phyloP scores from a whole-genome alignment of 2,329 filamentous ascomycete species.

The Eurotiales sp. region DNA sequence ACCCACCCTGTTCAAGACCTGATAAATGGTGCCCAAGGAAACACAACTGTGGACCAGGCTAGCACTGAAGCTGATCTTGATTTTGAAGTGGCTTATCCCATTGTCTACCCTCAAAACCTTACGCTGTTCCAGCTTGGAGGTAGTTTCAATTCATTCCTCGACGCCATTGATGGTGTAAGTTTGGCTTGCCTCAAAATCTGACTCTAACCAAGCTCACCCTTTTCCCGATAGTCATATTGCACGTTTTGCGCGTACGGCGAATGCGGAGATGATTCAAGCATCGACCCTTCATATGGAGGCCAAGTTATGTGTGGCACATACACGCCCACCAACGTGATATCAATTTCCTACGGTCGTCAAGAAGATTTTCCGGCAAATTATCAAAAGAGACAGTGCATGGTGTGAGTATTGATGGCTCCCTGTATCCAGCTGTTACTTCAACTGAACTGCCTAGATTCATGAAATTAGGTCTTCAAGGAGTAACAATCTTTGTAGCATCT shows the following conservation, averaged over 20 bases:
- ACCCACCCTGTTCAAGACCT: conserved; percentile 42
- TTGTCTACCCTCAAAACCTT: conserved; percentile 51
- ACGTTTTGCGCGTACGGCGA: conserved; percentile 47
- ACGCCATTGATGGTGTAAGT: conserved; percentile 47
- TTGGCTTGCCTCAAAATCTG: background rate
- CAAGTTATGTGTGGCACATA: conserved; percentile 30
- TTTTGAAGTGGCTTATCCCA: conserved; percentile 51
- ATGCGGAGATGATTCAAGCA: conserved; percentile 42
- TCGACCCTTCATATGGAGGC: conserved; percentile 49
- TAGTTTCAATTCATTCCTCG: conserved; percentile 47
- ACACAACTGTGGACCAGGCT: conserved; percentile 23
- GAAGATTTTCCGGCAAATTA: conserved; percentile 54
- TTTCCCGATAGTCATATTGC: conserved; percentile 43
- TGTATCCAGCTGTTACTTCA: background rate
- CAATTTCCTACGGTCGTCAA: conserved; percentile 54
- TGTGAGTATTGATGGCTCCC: conserved; percentile 16
- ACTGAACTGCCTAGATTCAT: background rate
- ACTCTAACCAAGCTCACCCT: background rate
- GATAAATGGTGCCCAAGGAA: conserved; percentile 46
- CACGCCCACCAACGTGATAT: conserved; percentile 52
- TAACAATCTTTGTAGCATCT: conserved; percentile 28
- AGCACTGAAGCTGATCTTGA: conserved; percentile 52
- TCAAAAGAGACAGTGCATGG: conserved; percentile 45
- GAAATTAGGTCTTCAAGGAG: conserved; percentile 37
- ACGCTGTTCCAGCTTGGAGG: conserved; percentile 46